Evolutionary conservation across 176 grass and related monocot genomes (phyloP), one percentile per base, ranked within the genome.

Genomic region (Triticum dicoccoides): DNA sequence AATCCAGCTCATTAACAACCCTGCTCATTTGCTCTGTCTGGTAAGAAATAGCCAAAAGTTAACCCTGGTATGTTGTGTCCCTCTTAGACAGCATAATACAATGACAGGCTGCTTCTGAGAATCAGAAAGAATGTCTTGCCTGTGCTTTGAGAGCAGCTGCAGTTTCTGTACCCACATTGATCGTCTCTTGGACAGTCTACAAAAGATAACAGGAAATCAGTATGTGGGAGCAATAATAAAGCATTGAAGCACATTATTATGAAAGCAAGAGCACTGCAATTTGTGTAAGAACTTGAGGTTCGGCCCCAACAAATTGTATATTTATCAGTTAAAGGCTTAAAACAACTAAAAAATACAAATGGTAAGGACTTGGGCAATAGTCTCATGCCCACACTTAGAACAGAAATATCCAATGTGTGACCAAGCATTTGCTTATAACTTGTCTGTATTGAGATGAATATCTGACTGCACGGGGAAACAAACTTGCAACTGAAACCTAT

Each of bases 11-110:
- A 82, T 98, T 98, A 51, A 98, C 88, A 82, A 95, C 70, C 87
- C 93, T 90, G 83, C 91, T 95, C 96, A 95, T 98, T 98, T 98
- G 96, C 44, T 95, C 96, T 23, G 96, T 98, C 96, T 98, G 85
- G 58, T 76, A 90, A 80, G 35, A 88, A 76, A 77, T 79, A 80
- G 47, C 20, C 35, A 58, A 87, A 76, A 76, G 70, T 76, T 47
- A 82, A 5, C 18, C 24, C 49, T 29, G 39, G 3, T 25, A 5
- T 71, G 49, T 1, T 64, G 5, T 76, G 58, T 61, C 32, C 39
- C 39, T 11, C 37, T 86, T 70, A 18, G 21, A 59, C n/a, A 74
- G 18, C 68, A 88, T 18, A 52, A 90, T 32, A 58, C 9, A 82
- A 25, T 17, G 67, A 75, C 5, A 34, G 24, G 37, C 37, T 75